These are phyloP conservation scores for Glycine soja DNA, from an alignment of 306 rosid genomes.

Conservation along the genomic window DNA sequence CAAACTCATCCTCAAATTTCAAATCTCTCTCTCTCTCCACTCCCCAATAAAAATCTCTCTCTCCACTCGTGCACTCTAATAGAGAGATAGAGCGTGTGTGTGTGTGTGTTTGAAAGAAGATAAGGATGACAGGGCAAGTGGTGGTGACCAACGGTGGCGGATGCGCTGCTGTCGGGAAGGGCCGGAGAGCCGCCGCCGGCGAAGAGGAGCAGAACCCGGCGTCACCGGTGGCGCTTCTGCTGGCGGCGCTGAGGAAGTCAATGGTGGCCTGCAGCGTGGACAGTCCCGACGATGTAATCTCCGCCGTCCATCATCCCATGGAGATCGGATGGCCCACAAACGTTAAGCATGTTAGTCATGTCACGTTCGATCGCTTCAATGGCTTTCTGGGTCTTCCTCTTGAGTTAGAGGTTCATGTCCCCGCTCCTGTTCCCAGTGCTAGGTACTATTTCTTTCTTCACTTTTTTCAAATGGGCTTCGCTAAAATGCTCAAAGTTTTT, in stretches of 20 bases:
- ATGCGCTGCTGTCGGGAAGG: slow-evolving; percentile 59
- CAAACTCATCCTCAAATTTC: slow-evolving; percentile 47
- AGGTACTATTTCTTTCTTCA: slow-evolving; percentile 62
- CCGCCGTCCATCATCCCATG: slow-evolving; percentile 76
- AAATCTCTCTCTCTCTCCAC: slow-evolving; percentile 24
- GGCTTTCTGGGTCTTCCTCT: slow-evolving; percentile 95
- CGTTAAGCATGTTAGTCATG: slow-evolving; percentile 85
- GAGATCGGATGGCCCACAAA: slow-evolving; percentile 98
- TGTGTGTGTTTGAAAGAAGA: neutral
- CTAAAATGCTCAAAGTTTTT: slow-evolving; percentile 24
- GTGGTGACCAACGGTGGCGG: slow-evolving; percentile 75
- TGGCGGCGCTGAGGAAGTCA: slow-evolving; percentile 85
- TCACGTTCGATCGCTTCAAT: slow-evolving; percentile 90
- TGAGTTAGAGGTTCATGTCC: slow-evolving; percentile 84
- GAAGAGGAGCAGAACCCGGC: slow-evolving; percentile 74
- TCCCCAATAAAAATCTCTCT: neutral
- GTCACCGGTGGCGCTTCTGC: slow-evolving; percentile 62
- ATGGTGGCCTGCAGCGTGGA: slow-evolving; percentile 92
- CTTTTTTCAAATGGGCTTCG: slow-evolving; percentile 38
- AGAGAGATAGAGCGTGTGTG: slow-evolving; percentile 2
- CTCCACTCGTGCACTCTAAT: neutral
- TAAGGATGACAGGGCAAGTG: slow-evolving; percentile 78
- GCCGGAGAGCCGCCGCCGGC: slow-evolving; percentile 36
- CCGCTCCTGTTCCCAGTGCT: slow-evolving; percentile 95
- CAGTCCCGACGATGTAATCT: slow-evolving; percentile 73